phyloP scores from a whole-genome alignment of 441 rosid species.

The Adansonia rubrostipa region DNA sequence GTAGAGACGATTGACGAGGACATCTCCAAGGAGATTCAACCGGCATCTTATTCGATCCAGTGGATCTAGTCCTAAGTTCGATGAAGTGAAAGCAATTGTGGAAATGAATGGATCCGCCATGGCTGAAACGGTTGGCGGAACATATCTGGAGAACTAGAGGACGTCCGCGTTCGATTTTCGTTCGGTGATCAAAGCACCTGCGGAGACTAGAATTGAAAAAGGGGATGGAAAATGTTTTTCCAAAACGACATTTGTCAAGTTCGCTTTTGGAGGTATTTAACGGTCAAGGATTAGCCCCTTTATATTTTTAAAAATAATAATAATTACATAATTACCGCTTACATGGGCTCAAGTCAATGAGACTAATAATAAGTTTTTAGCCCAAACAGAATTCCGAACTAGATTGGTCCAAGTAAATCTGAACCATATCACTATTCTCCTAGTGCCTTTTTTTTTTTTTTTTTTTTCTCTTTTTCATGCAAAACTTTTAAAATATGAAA shows the following conservation, averaged over 20 bases:
- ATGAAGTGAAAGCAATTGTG: background rate
- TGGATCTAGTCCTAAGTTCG: slow-evolving; percentile 29
- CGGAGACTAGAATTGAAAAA: background rate
- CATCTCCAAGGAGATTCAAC: no score
- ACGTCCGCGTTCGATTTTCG: background rate
- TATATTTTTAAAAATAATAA: background rate
- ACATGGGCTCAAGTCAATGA: no score
- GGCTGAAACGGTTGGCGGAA: slow-evolving; percentile 16
- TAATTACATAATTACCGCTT: background rate
- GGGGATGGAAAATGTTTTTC: background rate
- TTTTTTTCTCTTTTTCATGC: no score
- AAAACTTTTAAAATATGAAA: no score
- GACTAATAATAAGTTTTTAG: no score
- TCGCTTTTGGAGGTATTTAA: background rate
- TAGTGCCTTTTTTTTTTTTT: no score
- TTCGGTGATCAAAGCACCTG: background rate
- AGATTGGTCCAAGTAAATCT: no score
- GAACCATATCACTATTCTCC: no score
- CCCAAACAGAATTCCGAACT: background rate
- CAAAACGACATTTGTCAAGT: background rate
- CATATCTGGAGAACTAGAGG: slow-evolving; percentile 30
- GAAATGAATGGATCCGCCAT: slow-evolving; percentile 11
- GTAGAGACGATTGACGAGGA: no score
- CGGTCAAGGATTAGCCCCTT: background rate
- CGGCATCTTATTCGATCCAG: slow-evolving; percentile 68